Evolutionary conservation across 768 basidiomycete species (phyloP).

Genomic region (Hypholoma sublateritium): DNA sequence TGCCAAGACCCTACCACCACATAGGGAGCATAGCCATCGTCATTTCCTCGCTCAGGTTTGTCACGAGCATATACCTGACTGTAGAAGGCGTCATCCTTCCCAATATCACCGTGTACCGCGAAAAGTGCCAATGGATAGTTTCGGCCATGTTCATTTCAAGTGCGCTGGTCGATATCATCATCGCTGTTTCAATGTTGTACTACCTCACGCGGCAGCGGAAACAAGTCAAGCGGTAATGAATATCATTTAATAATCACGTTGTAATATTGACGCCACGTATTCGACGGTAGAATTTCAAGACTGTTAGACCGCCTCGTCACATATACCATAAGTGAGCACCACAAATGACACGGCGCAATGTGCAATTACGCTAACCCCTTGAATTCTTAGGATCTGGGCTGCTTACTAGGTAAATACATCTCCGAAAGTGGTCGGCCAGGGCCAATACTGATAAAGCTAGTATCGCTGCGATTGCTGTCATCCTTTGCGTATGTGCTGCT

Average conservation of each 20-base stretch:
- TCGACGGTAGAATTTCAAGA: conserved; percentile 16
- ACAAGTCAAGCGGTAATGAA: conserved; percentile 16
- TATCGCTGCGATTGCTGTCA: conserved; percentile 14
- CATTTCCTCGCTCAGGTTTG: conserved; percentile 23
- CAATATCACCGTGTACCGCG: conserved; percentile 20
- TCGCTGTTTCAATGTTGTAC: conserved; percentile 30
- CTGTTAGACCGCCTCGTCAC: conserved; percentile 27
- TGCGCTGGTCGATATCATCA: conserved; percentile 28
- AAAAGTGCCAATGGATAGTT: conserved; percentile 30
- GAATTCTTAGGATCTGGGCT: conserved; percentile 21
- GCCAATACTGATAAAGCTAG: not conserved
- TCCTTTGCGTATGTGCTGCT: conserved; percentile 20
- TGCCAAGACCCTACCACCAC: conserved; percentile 25
- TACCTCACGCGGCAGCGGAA: conserved; percentile 24
- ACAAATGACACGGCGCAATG: not conserved
- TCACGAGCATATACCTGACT: conserved; percentile 28
- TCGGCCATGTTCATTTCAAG: conserved; percentile 27
- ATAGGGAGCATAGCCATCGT: conserved; percentile 26
- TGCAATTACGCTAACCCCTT: not conserved
- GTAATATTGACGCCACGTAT: not conserved
- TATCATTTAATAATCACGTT: not conserved
- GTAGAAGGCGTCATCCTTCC: conserved; percentile 20
- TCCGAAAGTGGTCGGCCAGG: not conserved
- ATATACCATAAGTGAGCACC: conserved; percentile 28
- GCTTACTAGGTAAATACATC: conserved; percentile 21